Conservation (phyloP, 352 stramenopile genomes). For the Chrysophaeum taylorii region DNA sequence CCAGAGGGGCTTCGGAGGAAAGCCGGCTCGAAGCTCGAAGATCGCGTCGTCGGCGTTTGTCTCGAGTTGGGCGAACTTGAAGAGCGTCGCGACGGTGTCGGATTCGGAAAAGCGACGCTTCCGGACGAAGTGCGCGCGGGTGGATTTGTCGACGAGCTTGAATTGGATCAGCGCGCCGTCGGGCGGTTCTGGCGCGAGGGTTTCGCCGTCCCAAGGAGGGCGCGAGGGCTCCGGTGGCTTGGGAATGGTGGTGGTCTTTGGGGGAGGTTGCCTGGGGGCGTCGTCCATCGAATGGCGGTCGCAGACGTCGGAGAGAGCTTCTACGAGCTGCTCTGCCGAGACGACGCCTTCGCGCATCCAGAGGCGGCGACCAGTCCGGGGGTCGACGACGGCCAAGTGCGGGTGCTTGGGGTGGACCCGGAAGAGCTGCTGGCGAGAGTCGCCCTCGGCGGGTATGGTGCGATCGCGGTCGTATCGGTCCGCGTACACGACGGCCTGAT, state of each 20-base stretch:
- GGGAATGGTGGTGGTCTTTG: not conserved
- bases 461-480: constrained; percentile 45
- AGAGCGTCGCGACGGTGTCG: constrained; percentile 9
- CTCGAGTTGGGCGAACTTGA: too few relatives aligned
- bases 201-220: constrained; percentile 2
- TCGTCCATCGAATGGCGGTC: not conserved
- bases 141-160: not conserved
- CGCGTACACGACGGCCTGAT: constrained; percentile 42
- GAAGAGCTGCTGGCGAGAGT: not conserved
- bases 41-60: too few relatives aligned
- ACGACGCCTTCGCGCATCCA: constrained; percentile 53
- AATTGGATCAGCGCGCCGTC: constrained; percentile 1
- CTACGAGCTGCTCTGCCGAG: constrained; percentile 44
- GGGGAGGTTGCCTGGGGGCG: not conserved
- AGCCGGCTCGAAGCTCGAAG: too few relatives aligned
- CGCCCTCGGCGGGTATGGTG: not conserved
- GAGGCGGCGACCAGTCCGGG: constrained; percentile 43
- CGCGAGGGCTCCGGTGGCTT: not conserved
- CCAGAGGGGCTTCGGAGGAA: too few relatives aligned
- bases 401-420: constrained; percentile 33
- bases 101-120: not conserved
- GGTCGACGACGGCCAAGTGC: constrained; percentile 54
- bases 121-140: not conserved
- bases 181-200: too few relatives aligned
- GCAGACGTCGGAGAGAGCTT: constrained; percentile 26